Percentiles rank a stretch among this genome's conserved stretches.
Conservation (phyloP, 495 filamentous ascomycete species). For the Cairneyella variabilis region DNA sequence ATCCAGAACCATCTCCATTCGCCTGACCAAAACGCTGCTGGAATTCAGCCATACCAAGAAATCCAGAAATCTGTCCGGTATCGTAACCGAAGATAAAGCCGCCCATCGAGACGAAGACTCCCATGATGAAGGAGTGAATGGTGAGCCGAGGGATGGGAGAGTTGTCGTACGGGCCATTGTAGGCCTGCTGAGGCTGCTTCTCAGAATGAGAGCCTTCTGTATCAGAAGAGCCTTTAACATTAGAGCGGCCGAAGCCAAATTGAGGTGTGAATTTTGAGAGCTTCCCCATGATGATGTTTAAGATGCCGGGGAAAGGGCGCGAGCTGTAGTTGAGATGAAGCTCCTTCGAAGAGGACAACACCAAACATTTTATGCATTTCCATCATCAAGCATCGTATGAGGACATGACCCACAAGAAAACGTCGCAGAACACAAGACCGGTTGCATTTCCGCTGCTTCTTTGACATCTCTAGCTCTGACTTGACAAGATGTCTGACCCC, state of each 20-base stretch:
- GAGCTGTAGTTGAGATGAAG: neutral
- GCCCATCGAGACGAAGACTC: constrained; percentile 53
- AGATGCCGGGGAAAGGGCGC: neutral
- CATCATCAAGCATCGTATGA: too few relatives aligned
- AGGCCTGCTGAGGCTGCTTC: constrained; percentile 34
- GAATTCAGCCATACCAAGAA: constrained; percentile 46
- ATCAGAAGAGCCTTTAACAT: constrained; percentile 6
- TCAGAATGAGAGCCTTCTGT: constrained; percentile 12
- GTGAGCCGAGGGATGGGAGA: constrained; percentile 30
- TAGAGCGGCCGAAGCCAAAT: neutral
- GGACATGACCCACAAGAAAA: too few relatives aligned
- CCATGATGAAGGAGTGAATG: constrained; percentile 46
- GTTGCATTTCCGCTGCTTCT: too few relatives aligned
- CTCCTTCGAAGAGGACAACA: too few relatives aligned
- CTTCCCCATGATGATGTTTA: constrained; percentile 11
- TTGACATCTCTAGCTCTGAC: too few relatives aligned
- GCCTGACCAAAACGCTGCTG: constrained; percentile 43
- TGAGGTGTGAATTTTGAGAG: constrained; percentile 7
- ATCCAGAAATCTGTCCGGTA: constrained; percentile 37
- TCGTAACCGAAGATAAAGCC: constrained; percentile 59
- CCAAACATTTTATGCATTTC: too few relatives aligned
- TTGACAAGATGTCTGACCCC: too few relatives aligned
- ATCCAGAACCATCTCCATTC: constrained; percentile 29
- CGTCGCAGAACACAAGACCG: too few relatives aligned
- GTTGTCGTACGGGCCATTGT: constrained; percentile 29